Percentiles rank a stretch among this genome's conserved stretches.
These are phyloP conservation scores for Aspergillus bridgeri DNA, from an alignment of 495 filamentous ascomycete species.

Conservation along the genomic window DNA sequence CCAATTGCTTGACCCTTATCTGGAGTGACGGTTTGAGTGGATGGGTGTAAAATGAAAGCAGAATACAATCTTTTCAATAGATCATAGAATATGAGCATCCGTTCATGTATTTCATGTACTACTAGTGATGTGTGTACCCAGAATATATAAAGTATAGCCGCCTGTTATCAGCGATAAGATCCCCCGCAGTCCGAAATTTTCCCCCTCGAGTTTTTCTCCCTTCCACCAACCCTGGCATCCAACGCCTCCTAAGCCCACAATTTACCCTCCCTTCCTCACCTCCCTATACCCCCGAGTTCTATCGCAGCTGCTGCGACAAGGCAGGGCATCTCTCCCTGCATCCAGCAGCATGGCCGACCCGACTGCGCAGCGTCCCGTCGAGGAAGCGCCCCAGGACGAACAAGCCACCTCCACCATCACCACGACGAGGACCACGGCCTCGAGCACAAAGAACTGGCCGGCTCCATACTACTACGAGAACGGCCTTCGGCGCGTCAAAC, in stretches of 20 bases:
- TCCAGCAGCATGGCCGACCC: not conserved
- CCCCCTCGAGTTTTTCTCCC: not conserved
- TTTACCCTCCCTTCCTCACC: not conserved
- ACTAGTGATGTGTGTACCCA: no score
- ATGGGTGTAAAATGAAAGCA: no score
- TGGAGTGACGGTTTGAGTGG: no score
- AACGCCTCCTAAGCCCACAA: not conserved
- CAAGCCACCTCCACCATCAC: not conserved
- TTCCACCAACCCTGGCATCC: not conserved
- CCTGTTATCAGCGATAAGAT: not conserved
- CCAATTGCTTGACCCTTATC: not conserved
- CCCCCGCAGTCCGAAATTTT: not conserved
- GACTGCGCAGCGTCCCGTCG: not conserved
- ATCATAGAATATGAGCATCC: no score
- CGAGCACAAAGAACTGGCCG: constrained; percentile 1
- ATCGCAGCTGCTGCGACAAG: not conserved
- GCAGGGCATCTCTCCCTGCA: not conserved
- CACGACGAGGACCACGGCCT: not conserved
- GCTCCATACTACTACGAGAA: constrained; percentile 70
- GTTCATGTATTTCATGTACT: no score
- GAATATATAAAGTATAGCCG: not conserved
- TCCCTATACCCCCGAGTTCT: not conserved
- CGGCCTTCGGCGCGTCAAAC: constrained; percentile 71
- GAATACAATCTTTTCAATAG: no score
- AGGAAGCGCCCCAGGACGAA: not conserved